Evolutionary conservation across 2,329 filamentous ascomycete species (phyloP), one percentile per base, ranked within the genome.

Genomic region (Amphichorda felina): DNA sequence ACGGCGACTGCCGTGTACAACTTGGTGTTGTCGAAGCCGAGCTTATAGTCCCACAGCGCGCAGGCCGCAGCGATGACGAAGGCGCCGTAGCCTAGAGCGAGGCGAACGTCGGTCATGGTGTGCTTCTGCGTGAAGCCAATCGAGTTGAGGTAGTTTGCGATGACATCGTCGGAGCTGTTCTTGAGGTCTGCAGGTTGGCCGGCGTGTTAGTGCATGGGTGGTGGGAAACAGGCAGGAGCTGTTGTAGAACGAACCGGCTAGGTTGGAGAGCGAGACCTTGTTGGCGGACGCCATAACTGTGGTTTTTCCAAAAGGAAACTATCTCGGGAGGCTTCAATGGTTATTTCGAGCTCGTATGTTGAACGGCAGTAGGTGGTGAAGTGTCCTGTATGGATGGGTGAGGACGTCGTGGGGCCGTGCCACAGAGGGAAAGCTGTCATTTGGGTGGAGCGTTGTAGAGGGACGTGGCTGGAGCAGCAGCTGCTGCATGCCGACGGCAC

Each of bases 111-210:
- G 49, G 79, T 76, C 33, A 91, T 77, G 39, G 61, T 70, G 63
- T 96, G 81, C 43, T 82, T 79, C 60, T 94, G 87, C 43, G 65
- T 72, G 68, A 95, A 95, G 45, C 70, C 79, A 55, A 96, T 77
- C 22, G 78, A 83, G 60, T 85, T 89, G 43, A 98, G 78, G 66
- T 96, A 96, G 62, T 91, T 87, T 40, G 83, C 78, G 40, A 98
- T 79, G 38, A 88, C 86, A 62, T 98, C 91, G 64, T 98, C 91
- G 45, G 84, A 86, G 27, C 88, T 93, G 64, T 91, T 94, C 62
- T 96, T 96, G 44, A 98, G 80, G 56, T 96, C 91, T 94, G 54
- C 16, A 22, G 14, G 31, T 6, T n/a, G 27, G 15, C n/a, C 15
- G 15, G 5, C 30, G 19, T 34, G 37, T 16, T 29, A 19, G 19